These are phyloP conservation scores for Sodiomyces alkalinus DNA, from an alignment of 2,329 filamentous ascomycete species.

Conservation along the genomic window DNA sequence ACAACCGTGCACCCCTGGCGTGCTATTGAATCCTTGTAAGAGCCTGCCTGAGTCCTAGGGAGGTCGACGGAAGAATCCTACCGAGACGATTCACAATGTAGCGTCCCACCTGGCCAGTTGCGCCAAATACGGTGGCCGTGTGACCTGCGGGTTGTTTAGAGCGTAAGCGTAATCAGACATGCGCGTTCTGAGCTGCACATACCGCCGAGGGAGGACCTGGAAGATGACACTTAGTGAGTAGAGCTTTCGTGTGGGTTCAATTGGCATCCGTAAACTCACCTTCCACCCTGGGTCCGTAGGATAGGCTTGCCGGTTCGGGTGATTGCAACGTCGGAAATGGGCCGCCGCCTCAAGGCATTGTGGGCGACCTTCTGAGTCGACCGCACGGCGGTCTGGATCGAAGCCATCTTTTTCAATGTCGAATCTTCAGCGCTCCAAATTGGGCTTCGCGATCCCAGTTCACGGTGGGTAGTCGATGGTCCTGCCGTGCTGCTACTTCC, in stretches of 20 bases:
- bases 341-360: slow-evolving; percentile 33
- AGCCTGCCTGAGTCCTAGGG: background rate
- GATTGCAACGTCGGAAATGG: slow-evolving; percentile 72
- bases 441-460: slow-evolving; percentile 7
- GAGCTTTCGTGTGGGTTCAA: slow-evolving; percentile 8
- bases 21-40: slow-evolving; percentile 38
- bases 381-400: slow-evolving; percentile 41
- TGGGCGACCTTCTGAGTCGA: slow-evolving; percentile 30
- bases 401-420: slow-evolving; percentile 34
- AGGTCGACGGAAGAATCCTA: slow-evolving; percentile 16
- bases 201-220: slow-evolving; percentile 78
- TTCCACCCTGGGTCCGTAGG: slow-evolving; percentile 73
- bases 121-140: slow-evolving; percentile 94
- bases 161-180: slow-evolving; percentile 6
- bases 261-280: slow-evolving; percentile 40
- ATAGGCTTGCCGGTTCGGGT: slow-evolving; percentile 95
- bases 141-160: slow-evolving; percentile 46
- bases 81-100: slow-evolving; percentile 96
- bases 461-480: slow-evolving; percentile 9
- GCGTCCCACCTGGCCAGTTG: slow-evolving; percentile 85
- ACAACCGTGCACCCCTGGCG: slow-evolving; percentile 89
- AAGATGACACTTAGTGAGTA: slow-evolving; percentile 13
- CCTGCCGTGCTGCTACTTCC: too few relatives aligned
- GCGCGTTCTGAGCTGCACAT: slow-evolving; percentile 13
- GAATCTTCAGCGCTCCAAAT: slow-evolving; percentile 3